phyloP scores from a whole-genome alignment of 2,329 filamentous ascomycete genomes.

The Emmonsia crescens region DNA sequence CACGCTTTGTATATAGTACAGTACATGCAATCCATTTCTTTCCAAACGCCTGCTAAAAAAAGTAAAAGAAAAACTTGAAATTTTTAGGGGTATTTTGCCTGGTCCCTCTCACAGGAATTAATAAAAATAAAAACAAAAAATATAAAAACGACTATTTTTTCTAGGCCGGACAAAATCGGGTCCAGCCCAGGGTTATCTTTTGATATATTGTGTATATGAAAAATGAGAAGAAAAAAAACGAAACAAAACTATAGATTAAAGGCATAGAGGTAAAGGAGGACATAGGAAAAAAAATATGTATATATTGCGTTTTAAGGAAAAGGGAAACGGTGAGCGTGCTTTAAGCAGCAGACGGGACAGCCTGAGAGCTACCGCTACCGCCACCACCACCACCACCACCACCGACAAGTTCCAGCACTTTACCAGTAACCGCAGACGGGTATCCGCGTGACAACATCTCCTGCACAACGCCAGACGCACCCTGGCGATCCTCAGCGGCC shows the following conservation, averaged over 20 bases:
- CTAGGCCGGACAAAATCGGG: not conserved
- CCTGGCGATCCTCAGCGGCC: conserved; percentile 65
- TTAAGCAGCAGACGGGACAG: not conserved
- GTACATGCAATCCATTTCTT: not conserved
- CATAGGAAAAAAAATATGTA: not conserved
- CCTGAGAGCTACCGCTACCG: conserved; percentile 10
- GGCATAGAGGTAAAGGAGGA: not conserved
- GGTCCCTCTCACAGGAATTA: not conserved
- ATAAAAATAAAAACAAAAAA: not conserved
- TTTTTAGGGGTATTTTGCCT: not conserved
- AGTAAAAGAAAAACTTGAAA: not conserved
- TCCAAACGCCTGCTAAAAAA: conserved; percentile 5
- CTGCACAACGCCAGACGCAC: conserved; percentile 66
- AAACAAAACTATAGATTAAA: not conserved
- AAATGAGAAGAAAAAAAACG: not conserved
- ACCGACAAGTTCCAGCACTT: conserved; percentile 82
- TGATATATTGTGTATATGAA: not conserved
- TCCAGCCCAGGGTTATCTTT: conserved; percentile 1
- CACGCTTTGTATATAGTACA: conserved; percentile 6
- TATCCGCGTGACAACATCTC: conserved; percentile 91
- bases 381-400: conserved; percentile 7
- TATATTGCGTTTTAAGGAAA: too few species aligned
- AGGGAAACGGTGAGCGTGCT: conserved; percentile 10
- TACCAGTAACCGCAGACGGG: conserved; percentile 80
- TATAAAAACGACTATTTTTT: not conserved